Evolutionary conservation across 2,329 filamentous ascomycete species (phyloP), one percentile per base, ranked within the genome.

Genomic region (Neoscytalidium dimidiatum): DNA sequence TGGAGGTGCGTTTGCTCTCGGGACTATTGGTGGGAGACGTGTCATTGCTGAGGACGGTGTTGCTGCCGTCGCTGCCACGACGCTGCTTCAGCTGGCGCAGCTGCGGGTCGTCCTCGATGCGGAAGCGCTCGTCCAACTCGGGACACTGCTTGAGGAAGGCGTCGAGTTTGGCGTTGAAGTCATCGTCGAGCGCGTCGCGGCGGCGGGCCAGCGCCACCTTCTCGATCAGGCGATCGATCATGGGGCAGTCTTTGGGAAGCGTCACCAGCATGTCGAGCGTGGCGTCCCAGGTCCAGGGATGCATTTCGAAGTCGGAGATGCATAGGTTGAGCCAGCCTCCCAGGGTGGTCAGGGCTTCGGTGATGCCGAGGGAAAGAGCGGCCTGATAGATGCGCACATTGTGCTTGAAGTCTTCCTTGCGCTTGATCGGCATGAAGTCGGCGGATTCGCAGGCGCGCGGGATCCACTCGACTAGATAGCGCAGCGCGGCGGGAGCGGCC

Each of bases 331-430:
- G 51, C 41, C 44, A 48, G 41, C 62, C 62, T 28, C 62, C 62
- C 29, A 64, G 35, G 41, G 63, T 65, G 33, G 26, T 60, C 3
- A 60, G 21, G 7, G 49, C 44, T 26, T 65, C 63, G 53, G 63
- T 65, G 26, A 65, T 19, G 44, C 56, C 63, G 53, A 65, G 63
- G 17, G 44, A 51, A 4, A 61, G 43, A 2, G 63, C 63, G n/a
- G 63, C 63, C 23, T 65, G 63, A 46, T 61, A 65, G 53, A 65
- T 44, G 33, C 44, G 31, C 14, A 65, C 63, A 35, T 65, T 65
- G 11, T 65, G 63, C 35, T 38, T 41, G 46, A 65, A 61, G 26
- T 41, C 44, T 2, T 52, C 53, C 31, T 65, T 65, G 29, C 43
- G 33, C 52, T 64, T 64, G 41, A 64, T 58, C 11, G 53, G 52